Evolutionary conservation across 176 grass and related monocot species (phyloP).

Genomic region (Phoenix dactylifera): DNA sequence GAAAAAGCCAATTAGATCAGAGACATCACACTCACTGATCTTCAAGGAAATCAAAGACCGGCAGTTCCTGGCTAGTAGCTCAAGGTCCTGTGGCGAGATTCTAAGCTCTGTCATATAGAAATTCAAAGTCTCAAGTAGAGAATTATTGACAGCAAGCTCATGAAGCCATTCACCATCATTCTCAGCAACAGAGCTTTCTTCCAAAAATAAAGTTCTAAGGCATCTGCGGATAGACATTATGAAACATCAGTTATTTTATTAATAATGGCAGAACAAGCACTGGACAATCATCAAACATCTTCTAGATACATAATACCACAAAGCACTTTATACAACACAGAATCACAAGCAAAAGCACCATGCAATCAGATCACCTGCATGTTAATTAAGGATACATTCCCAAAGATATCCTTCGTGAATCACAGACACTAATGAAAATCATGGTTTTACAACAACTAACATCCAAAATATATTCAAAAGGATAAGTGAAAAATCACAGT

Average conservation of each 20-base stretch:
- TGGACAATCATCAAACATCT: not conserved
- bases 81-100: slow-evolving; percentile 45
- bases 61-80: slow-evolving; percentile 59
- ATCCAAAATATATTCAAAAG: too few species aligned
- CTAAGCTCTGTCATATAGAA: slow-evolving; percentile 72
- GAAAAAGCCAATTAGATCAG: slow-evolving; percentile 43
- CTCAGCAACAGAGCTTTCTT: slow-evolving; percentile 57
- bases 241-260: not conserved
- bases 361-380: too few species aligned
- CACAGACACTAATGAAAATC: too few species aligned
- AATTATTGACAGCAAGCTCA: slow-evolving; percentile 52
- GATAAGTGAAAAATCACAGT: too few species aligned
- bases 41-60: slow-evolving; percentile 52
- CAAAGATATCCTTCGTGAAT: too few species aligned
- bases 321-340: too few species aligned
- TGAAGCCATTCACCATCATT: slow-evolving; percentile 60
- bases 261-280: not conserved
- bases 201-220: slow-evolving; percentile 74
- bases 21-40: slow-evolving; percentile 61
- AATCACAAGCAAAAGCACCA: too few species aligned
- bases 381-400: too few species aligned
- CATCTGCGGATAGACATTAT: slow-evolving; percentile 29
- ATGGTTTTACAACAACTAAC: too few species aligned
- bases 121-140: slow-evolving; percentile 57
- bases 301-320: too few species aligned